Evolutionary conservation across 2,329 filamentous ascomycete genomes (phyloP), one percentile per base, ranked within the genome.

Genomic region (Neurospora sp.): DNA sequence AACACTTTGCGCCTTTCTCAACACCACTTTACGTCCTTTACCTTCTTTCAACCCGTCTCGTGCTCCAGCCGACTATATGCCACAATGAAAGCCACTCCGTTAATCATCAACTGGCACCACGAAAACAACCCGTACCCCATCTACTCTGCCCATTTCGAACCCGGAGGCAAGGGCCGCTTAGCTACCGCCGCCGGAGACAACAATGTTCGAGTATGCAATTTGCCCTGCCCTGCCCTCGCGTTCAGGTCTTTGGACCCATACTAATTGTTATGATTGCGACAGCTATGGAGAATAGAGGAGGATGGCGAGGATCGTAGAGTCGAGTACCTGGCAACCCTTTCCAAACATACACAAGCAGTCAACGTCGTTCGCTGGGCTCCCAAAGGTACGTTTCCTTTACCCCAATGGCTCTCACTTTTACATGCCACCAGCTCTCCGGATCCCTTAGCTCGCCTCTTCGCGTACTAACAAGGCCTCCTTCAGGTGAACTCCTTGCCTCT

Each of bases 21-120:
- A 19, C 37, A 65, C 46, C 65, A n/a, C 67, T 68, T 68, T 57
- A 12, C 43, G 66, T 40, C 67, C 62, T 67, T 38, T 52, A 37
- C 68, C 66, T 39, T 69, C 67, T 70, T 70, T 70, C 65, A 74
- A 76, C 73, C 71, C 43, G 37, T 68, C 67, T 72, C 67, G 62
- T 66, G 66, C 62, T 67, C 67, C 70, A 70, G 67, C 70, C 73
- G 68, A 68, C 70, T 70, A 69, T 66, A 76, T 76, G 77, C 78
- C 81, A 84, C 81, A 79, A 99, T 99, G 96, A 98, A 97, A 87
- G 94, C 93, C 79, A 91, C 93, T 78, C 95, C 96, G 76, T 87
- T 99, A 76, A 95, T 98, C 79, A 95, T 99, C 83, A 93, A 96
- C 85, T 99, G 96, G 96, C 96, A 99, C 82, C 92, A 97, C 81